Evolutionary conservation across 2,329 filamentous ascomycete species (phyloP).

Genomic region (Pseudopyricularia javanii): DNA sequence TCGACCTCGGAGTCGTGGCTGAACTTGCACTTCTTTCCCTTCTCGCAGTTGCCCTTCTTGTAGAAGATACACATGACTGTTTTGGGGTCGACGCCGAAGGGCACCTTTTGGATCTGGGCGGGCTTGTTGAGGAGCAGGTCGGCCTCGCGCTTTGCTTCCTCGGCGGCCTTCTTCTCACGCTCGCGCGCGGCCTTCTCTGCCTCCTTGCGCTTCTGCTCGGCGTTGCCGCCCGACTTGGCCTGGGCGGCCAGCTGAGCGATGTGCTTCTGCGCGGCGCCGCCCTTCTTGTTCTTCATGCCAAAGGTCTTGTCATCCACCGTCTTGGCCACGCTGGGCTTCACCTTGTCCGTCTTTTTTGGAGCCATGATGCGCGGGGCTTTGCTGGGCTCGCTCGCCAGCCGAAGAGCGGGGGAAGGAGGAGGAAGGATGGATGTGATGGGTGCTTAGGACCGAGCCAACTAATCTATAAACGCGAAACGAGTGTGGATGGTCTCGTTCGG

Average conservation of each 20-base stretch:
- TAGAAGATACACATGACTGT: slow-evolving; percentile 93
- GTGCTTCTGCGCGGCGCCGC: slow-evolving; percentile 75
- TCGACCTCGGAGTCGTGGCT: slow-evolving; percentile 82
- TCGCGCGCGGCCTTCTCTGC: slow-evolving; percentile 57
- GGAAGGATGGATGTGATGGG: background rate
- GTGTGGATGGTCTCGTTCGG: too few species aligned
- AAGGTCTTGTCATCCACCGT: slow-evolving; percentile 89
- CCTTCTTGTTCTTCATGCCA: slow-evolving; percentile 99
- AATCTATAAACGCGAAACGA: background rate
- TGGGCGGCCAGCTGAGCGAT: slow-evolving; percentile 75
- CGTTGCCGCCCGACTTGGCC: slow-evolving; percentile 60
- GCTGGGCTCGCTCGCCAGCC: slow-evolving; percentile 1
- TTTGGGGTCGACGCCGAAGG: slow-evolving; percentile 96
- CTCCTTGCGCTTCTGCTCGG: slow-evolving; percentile 74
- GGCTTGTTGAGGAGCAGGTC: slow-evolving; percentile 80
- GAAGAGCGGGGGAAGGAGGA: background rate
- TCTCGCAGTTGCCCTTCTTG: slow-evolving; percentile 96
- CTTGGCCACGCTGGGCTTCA: slow-evolving; percentile 44
- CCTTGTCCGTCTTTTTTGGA: slow-evolving; percentile 52
- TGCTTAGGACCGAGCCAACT: background rate
- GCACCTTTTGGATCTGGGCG: slow-evolving; percentile 91
- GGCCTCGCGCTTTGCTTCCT: slow-evolving; percentile 69
- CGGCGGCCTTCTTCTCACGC: slow-evolving; percentile 83
- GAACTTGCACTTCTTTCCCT: slow-evolving; percentile 97
- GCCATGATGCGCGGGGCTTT: slow-evolving; percentile 45